Evolutionary conservation across 2,329 filamentous ascomycete genomes (phyloP), one percentile per base, ranked within the genome.

Genomic region (Fusarium proliferatum): DNA sequence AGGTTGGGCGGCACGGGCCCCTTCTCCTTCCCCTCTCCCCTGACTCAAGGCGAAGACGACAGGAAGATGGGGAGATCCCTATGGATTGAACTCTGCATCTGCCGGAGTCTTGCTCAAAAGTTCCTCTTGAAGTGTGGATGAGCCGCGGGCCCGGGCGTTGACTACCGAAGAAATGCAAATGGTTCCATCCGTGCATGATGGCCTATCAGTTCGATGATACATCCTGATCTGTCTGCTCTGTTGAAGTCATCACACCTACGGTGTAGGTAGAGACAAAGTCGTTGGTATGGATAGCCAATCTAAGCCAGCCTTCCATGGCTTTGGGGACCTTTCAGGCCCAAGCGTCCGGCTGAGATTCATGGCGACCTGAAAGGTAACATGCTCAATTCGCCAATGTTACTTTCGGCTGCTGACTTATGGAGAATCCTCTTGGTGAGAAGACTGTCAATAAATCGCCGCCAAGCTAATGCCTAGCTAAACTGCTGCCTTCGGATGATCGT

Each of bases 51-150:
- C 23, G 39, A 65, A 39, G 45, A 61, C 34, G 30, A 30, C 26
- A 59, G 46, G 52, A 70, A 55, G 36, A 65, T 60, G 46, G 46
- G 42, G 46, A 48, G 43, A 67, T 64, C 39, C 56, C 41, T 43
- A 71, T 67, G 62, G 64, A 55, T 71, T 71, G 57, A 67, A 71
- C 36, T 73, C 61, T 60, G 38, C 57, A 73, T 71, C 66, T 73
- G 70, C 71, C 71, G 67, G 66, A 64, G 38, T 67, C 52, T 74
- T 64, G 52, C 33, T 46, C 69, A 73, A 73, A 73, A 73, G 71
- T 68, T 63, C 71, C 71, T 65, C 61, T 57, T 9, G 49, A 39
- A 55, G 52, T 63, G 48, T 71, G 60, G 48, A 49, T 58, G 66
- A 70, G 56, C 34, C 70, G 70, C 66, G 71, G 71, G 70, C 57